These are phyloP conservation scores for Lycium barbarum DNA, from an alignment of 257 asterid species.

Conservation along the genomic window DNA sequence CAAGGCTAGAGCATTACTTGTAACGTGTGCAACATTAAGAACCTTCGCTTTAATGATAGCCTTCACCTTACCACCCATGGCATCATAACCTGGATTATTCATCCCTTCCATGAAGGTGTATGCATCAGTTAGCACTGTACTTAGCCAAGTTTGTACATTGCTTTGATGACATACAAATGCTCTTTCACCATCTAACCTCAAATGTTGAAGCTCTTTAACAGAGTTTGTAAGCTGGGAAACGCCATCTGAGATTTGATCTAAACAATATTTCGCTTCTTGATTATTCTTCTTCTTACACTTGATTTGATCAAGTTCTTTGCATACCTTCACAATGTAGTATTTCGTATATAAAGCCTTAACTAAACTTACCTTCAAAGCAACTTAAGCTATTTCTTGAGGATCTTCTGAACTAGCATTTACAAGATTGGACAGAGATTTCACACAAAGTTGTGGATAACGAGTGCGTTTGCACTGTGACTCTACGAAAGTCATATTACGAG, in stretches of 20 bases:
- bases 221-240: slow-evolving; percentile 59
- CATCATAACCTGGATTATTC: slow-evolving; percentile 49
- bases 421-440: slow-evolving; percentile 42
- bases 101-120: slow-evolving; percentile 57
- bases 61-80: slow-evolving; percentile 48
- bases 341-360: slow-evolving; percentile 53
- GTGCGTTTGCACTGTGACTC: slow-evolving; percentile 57
- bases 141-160: slow-evolving; percentile 63
- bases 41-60: slow-evolving; percentile 59
- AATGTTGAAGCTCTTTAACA: slow-evolving; percentile 52
- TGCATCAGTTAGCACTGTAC: slow-evolving; percentile 62
- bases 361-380: slow-evolving; percentile 58
- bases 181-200: slow-evolving; percentile 39
- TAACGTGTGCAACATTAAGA: slow-evolving; percentile 62
- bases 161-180: slow-evolving; percentile 66
- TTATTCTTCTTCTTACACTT: slow-evolving; percentile 44
- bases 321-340: slow-evolving; percentile 53
- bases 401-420: slow-evolving; percentile 40
- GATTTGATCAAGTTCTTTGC: slow-evolving; percentile 41
- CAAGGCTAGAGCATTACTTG: slow-evolving; percentile 62
- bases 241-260: slow-evolving; percentile 67
- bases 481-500: slow-evolving; percentile 34
- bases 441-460: slow-evolving; percentile 49
- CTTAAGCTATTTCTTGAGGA: slow-evolving; percentile 53
- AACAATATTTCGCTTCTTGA: slow-evolving; percentile 53